A percentile compares a stretch with the other conserved stretches of the same genome.
phyloP scores from a whole-genome alignment of 78 protist genomes.

The Dictyostelium intermedium region DNA sequence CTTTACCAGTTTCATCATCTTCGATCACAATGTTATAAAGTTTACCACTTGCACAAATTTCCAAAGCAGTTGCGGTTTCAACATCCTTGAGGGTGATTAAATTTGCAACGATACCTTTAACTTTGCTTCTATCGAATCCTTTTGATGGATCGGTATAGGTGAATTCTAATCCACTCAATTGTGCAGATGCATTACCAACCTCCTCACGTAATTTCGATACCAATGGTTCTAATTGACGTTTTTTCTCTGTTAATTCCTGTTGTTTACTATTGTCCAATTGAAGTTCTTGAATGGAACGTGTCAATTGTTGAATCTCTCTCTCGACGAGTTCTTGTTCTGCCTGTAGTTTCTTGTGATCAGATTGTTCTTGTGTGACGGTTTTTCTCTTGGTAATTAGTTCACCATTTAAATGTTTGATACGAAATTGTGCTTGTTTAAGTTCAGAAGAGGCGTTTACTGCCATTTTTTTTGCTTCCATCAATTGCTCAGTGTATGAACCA shows the following conservation, averaged over 20 bases:
- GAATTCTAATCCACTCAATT: conserved; percentile 83
- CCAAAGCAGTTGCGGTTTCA: conserved; percentile 89
- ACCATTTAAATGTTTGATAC: conserved; percentile 44
- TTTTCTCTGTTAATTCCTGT: conserved; percentile 17
- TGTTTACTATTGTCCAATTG: neutral
- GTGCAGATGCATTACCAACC: conserved; percentile 38
- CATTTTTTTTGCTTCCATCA: conserved; percentile 67
- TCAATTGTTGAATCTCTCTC: conserved; percentile 37
- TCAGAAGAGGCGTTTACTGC: conserved; percentile 50
- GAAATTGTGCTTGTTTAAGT: conserved; percentile 57
- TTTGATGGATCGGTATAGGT: conserved; percentile 85
- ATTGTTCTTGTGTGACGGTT: neutral
- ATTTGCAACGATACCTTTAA: conserved; percentile 94
- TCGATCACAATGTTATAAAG: conserved; percentile 97
- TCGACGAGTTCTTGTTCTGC: neutral
- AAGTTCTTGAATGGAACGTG: neutral
- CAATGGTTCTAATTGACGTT: conserved; percentile 29
- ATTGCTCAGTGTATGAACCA: conserved; percentile 66
- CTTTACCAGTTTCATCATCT: conserved; percentile 87
- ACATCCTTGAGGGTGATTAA: conserved; percentile 80
- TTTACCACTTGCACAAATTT: conserved; percentile 94
- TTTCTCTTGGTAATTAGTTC: conserved; percentile 23
- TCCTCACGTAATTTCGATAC: conserved; percentile 36
- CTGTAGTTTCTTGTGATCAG: conserved; percentile 26
- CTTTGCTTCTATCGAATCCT: conserved; percentile 85